Evolutionary conservation across 2,329 filamentous ascomycete genomes (phyloP), one percentile per base, ranked within the genome.

Genomic region (Cytospora schulzeri): DNA sequence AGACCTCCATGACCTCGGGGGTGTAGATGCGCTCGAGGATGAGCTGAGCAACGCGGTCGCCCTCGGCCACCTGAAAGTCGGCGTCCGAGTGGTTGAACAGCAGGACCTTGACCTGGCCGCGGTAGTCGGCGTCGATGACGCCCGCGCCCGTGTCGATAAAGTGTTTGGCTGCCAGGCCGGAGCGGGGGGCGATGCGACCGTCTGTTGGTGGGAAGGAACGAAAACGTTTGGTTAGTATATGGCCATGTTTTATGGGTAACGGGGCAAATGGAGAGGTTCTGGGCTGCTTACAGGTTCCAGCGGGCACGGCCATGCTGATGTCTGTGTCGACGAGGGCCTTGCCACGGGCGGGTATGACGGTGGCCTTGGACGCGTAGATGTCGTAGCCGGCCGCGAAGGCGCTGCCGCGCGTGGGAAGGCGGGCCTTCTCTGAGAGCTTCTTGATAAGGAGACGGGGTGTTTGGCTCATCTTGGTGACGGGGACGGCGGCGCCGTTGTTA

Each of bases 121-220:
- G 87, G 81, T 99, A 99, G 78, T 99, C 95, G 38, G 94, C 93
- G 77, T 99, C 95, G 72, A 99, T 98, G 69, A 99, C 95, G 62
- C 95, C 95, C 0, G 95, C 95, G 68, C 96, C 93, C 0, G 91
- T 95, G 77, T 97, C 93, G 76, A 99, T 98, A 79, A 93, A 95
- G 80, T 98, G 88, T 60, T 99, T 99, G 66, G 88, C 84, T 2
- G 94, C 94, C 41, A 97, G 88, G 56, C 93, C 93, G n/a, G 91
- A 95, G 69, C 93, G 91, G 12, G 93, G 93, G 3, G 93, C 93
- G 62, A 97, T 88, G 64, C 93, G 90, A 70, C 94, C 94, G 75
- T 98, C 92, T 94, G 68, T 63, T 26, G n/a, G n/a, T 24, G 12
- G 38, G n/a, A 8, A 15, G 28, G 24, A 31, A n/a, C n/a, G 50